Percentiles rank a stretch among this genome's conserved stretches.
Conservation (phyloP, 208 protist genomes). For the Borovskyia barvae region DNA sequence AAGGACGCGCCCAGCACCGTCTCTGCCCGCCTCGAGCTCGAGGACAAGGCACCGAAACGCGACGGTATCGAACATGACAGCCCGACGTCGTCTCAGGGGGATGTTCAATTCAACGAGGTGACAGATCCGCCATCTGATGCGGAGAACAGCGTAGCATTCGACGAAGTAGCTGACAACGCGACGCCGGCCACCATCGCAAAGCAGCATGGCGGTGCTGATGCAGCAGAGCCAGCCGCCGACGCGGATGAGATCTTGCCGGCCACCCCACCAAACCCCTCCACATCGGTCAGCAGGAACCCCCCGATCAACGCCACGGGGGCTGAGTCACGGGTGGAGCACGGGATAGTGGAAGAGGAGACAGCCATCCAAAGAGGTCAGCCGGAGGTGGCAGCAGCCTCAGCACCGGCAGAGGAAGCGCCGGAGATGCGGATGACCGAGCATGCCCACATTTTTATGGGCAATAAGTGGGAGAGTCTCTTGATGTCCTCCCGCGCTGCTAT, state of each 20-base stretch:
- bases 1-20: constrained; percentile 6
- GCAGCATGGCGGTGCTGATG: too few species aligned
- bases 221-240: too few species aligned
- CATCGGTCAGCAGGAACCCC: too few species aligned
- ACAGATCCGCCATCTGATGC: constrained; percentile 5
- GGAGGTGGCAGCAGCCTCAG: constrained; percentile 13
- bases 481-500: constrained; percentile 26
- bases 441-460: constrained; percentile 18
- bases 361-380: too few species aligned
- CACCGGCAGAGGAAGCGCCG: not conserved
- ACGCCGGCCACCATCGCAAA: too few species aligned
- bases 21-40: constrained; percentile 2
- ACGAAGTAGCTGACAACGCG: too few species aligned
- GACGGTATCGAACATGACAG: not conserved
- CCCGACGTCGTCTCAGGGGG: constrained; percentile 4
- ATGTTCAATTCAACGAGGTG: constrained; percentile 19
- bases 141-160: constrained; percentile 17
- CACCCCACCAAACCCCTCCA: too few species aligned
- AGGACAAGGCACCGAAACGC: not conserved
- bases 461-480: constrained; percentile 37
- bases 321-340: too few species aligned
- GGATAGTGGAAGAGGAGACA: too few species aligned
- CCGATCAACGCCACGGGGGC: too few species aligned
- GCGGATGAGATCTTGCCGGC: too few species aligned
- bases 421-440: constrained; percentile 36